Evolutionary conservation across 2,329 filamentous ascomycete genomes (phyloP).

Genomic region (Trichoderma atroviride): DNA sequence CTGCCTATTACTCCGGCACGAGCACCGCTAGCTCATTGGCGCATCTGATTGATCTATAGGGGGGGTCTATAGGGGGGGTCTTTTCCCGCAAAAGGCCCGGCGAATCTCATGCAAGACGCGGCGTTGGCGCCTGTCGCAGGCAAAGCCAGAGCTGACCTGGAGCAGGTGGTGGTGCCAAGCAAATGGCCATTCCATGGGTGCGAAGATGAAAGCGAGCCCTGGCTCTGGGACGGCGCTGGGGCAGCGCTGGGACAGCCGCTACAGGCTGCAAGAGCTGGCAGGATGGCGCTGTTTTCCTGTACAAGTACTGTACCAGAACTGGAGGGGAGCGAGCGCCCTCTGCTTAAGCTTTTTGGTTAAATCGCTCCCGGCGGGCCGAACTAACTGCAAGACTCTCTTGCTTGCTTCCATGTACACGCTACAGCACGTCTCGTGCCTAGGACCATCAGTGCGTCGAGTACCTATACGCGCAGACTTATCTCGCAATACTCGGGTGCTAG

Average conservation of each 20-base stretch:
- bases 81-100: constrained; percentile 10
- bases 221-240: background rate
- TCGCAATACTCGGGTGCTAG: background rate
- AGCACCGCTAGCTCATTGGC: background rate
- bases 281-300: background rate
- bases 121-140: constrained; percentile 1
- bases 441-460: background rate
- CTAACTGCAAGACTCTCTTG: background rate
- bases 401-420: background rate
- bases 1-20: background rate
- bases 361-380: background rate
- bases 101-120: constrained; percentile 11
- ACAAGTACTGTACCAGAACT: no score
- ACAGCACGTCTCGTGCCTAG: background rate
- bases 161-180: background rate
- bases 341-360: background rate
- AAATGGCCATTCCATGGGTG: background rate
- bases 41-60: background rate
- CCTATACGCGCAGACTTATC: background rate
- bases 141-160: background rate
- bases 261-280: background rate
- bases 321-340: background rate
- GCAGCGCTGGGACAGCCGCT: background rate
- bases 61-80: background rate
- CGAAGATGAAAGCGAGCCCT: background rate